A percentile compares a stretch with the other conserved stretches of the same genome.
Conservation (phyloP, 257 asterid genomes). For the Henckelia pumila region DNA sequence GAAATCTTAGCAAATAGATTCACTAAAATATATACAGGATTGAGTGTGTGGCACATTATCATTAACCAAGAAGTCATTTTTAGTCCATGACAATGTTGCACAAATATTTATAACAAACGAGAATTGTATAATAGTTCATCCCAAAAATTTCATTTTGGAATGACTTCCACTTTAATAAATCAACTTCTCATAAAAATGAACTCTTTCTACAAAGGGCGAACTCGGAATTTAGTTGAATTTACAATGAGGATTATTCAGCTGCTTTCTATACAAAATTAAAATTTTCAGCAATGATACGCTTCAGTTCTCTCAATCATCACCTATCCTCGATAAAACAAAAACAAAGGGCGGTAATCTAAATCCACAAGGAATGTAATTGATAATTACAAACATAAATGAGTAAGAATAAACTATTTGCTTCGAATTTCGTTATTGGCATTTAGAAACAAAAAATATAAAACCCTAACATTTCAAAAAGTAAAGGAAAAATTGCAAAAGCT, state of each 20-base stretch:
- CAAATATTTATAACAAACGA: neutral
- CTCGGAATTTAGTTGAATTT: neutral
- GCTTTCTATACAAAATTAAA: conserved; percentile 21
- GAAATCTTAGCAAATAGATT: no score
- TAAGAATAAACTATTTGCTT: neutral
- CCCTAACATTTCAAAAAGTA: conserved; percentile 15
- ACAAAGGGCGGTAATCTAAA: neutral
- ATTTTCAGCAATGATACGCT: conserved; percentile 14
- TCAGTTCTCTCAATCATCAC: conserved; percentile 25
- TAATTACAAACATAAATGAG: conserved; percentile 1
- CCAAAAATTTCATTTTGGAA: neutral
- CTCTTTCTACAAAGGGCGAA: neutral
- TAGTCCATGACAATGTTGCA: neutral
- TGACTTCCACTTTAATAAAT: neutral
- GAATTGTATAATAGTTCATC: neutral
- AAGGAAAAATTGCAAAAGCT: conserved; percentile 1
- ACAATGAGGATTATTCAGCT: neutral
- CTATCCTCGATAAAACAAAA: neutral
- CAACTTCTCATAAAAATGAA: neutral
- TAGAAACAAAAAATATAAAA: neutral
- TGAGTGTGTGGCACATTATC: neutral
- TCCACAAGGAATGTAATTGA: neutral
- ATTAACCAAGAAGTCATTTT: neutral
- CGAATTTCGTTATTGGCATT: conserved; percentile 3
- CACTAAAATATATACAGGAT: neutral